phyloP scores from a whole-genome alignment of 1,284 basidiomycete species.

The Wolfiporia cocos region DNA sequence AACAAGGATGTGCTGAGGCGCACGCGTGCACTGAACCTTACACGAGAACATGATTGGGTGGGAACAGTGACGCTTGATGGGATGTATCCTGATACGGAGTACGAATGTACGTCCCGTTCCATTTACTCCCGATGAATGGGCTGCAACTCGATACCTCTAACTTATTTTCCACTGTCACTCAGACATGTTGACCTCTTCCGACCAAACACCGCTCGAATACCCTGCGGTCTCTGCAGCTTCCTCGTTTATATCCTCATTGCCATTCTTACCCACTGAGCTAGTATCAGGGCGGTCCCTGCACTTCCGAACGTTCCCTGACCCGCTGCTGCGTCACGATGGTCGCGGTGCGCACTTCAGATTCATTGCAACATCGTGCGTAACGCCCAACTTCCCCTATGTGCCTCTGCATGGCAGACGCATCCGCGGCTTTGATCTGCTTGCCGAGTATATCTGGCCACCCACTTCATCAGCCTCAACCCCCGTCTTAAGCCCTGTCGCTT shows the following conservation, averaged over 20 bases:
- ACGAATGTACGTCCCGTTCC: constrained; percentile 55
- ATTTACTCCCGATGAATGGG: constrained; percentile 11
- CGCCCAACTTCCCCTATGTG: constrained; percentile 61
- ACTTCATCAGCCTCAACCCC: neutral
- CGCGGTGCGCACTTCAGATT: constrained; percentile 58
- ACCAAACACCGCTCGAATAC: constrained; percentile 42
- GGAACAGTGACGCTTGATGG: constrained; percentile 47
- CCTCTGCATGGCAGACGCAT: constrained; percentile 49
- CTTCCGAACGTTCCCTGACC: constrained; percentile 69
- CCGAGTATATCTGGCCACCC: constrained; percentile 40
- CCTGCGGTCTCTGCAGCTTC: constrained; percentile 43
- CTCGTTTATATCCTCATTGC: no score
- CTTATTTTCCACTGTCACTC: no score
- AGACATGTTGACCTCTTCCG: no score
- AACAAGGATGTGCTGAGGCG: no score
- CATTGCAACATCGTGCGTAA: constrained; percentile 55
- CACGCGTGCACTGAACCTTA: no score
- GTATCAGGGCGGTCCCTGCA: no score
- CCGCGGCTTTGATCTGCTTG: constrained; percentile 63
- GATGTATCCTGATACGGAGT: constrained; percentile 66
- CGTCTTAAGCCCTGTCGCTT: neutral
- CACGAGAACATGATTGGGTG: constrained; percentile 57
- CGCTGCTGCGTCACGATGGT: constrained; percentile 42
- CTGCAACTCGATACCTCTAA: no score
- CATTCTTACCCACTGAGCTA: no score